Conservation (phyloP, 2,329 filamentous ascomycete genomes). For the Ceratocystis huliohia region DNA sequence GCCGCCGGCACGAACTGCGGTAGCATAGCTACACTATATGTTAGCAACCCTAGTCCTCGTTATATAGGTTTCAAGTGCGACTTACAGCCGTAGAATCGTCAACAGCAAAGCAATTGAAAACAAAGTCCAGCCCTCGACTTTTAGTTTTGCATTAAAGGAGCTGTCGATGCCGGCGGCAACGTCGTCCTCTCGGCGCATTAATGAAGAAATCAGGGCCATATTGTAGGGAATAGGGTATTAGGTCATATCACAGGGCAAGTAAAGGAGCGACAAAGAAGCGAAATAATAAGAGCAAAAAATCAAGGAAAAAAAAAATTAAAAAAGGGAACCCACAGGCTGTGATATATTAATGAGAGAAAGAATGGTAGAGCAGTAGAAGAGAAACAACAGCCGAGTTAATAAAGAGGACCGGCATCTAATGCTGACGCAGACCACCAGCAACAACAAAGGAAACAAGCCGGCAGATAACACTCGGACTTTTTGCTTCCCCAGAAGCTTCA, state of each 20-base stretch:
- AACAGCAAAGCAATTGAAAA: slow-evolving; percentile 17
- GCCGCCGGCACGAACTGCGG: slow-evolving; percentile 17
- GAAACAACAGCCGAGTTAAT: slow-evolving; percentile 7
- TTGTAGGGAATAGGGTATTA: background rate
- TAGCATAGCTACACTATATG: slow-evolving; percentile 14
- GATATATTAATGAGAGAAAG: slow-evolving; percentile 4
- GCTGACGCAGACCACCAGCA: background rate
- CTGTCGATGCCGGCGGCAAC: slow-evolving; percentile 16
- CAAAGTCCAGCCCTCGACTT: slow-evolving; percentile 18
- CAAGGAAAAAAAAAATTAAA: background rate
- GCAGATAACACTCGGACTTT: background rate
- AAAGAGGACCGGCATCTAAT: background rate
- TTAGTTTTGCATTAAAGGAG: slow-evolving; percentile 15
- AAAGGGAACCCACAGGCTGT: background rate
- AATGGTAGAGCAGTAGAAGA: background rate
- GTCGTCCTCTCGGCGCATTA: slow-evolving; percentile 14
- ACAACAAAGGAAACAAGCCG: background rate
- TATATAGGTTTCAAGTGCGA: background rate
- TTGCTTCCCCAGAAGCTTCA: background rate
- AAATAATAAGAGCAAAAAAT: background rate
- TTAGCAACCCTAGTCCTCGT: background rate
- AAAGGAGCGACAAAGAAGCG: background rate
- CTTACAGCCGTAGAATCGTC: slow-evolving; percentile 18
- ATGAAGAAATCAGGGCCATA: slow-evolving; percentile 8
- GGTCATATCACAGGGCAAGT: slow-evolving; percentile 1